Evolutionary conservation across 345 rosid genomes (phyloP).

Genomic region (Fremontodendron californicum): DNA sequence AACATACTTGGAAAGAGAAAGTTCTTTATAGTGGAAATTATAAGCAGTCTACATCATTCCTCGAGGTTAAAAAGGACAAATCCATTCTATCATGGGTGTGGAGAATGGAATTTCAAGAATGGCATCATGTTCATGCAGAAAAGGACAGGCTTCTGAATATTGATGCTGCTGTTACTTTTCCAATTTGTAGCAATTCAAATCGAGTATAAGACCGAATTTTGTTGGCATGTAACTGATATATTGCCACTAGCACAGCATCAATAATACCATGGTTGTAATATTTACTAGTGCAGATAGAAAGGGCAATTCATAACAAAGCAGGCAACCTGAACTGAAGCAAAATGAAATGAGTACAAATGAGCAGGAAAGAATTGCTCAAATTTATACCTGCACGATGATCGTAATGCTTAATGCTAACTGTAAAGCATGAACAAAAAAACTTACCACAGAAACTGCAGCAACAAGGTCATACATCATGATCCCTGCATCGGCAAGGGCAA

Average conservation of each 20-base stretch:
- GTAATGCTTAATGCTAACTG: too few relatives aligned
- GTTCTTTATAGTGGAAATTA: background rate
- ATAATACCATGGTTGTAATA: background rate
- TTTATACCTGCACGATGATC: background rate
- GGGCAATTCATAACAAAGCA: background rate
- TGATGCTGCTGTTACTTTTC: background rate
- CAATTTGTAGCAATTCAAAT: background rate
- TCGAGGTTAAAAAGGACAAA: background rate
- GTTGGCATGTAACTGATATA: background rate
- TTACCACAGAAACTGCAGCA: slow-evolving; percentile 89
- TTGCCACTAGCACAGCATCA: background rate
- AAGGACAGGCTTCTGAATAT: background rate
- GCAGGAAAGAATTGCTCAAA: background rate
- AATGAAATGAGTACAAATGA: background rate
- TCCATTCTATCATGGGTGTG: background rate
- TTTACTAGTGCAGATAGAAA: background rate
- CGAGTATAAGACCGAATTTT: background rate
- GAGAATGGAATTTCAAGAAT: background rate
- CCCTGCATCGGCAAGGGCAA: slow-evolving; percentile 95
- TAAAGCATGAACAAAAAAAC: slow-evolving; percentile 10
- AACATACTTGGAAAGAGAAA: background rate
- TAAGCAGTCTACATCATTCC: background rate
- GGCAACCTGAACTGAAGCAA: background rate
- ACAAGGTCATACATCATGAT: slow-evolving; percentile 95
- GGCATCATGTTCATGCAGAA: background rate